Evolutionary conservation across 2,329 filamentous ascomycete species (phyloP), one percentile per base, ranked within the genome.

Genomic region (Huntiella abstrusa): DNA sequence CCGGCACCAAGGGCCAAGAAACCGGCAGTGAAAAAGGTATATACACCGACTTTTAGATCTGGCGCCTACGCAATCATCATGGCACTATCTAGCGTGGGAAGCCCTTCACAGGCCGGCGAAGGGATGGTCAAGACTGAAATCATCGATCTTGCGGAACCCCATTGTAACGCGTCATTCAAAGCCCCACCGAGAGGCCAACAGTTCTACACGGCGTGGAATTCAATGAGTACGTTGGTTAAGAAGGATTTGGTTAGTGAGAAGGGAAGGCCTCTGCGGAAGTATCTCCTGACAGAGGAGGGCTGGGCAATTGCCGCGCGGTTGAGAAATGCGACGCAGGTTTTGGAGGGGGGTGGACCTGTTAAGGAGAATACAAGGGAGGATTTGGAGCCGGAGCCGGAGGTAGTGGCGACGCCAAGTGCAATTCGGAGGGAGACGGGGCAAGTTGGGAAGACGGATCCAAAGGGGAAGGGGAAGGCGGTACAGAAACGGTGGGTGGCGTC

Each of bases 181-280:
- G 74, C 71, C 0, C 77, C 80, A 0, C 67, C 64, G 36, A 78
- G 83, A 46, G 66, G 80, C 0, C 77, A 69, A 8, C 80, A 77
- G 48, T 82, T 73, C 54, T 83, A 83, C 54, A 88, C 83, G 0
- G 83, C 83, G 0, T 91, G 83, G 83, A 80, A 73, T 55, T 85
- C 82, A 1, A 86, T 88, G 70, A 83, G 83, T 56, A 84, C 79
- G 0, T 62, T 91, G 32, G 53, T 77, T 4, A 68, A 75, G 46
- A 85, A 87, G 56, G 80, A 85, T 48, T 62, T 87, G 3, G 80
- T 87, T 0, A 77, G 76, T 48, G 77, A 82, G 53, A 75, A 74
- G 45, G 79, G 81, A 0, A 68, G 79, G 12, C 82, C 81, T 0
- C 59, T 75, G 13, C 71, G 75, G 50, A 74, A 70, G 52, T 91